Conservation (phyloP, 169 alveolate genomes). For the Plasmodium adleri region DNA sequence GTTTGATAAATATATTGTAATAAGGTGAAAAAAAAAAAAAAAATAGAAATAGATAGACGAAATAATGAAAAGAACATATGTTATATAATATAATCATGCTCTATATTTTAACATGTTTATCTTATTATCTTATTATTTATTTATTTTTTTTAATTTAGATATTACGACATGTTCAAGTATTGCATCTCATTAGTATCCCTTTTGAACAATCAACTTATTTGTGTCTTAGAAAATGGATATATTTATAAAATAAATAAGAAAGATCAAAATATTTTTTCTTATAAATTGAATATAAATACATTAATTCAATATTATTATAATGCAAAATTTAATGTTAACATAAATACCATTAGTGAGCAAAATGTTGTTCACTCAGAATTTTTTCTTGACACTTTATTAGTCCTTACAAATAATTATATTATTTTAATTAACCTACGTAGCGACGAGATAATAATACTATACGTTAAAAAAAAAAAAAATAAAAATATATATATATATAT, state of each 20-base stretch:
- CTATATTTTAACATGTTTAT: background rate
- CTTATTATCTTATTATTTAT: background rate
- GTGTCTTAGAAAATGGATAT: constrained; percentile 11
- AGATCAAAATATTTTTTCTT: background rate
- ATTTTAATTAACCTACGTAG: constrained; percentile 1
- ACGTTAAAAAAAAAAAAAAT: background rate
- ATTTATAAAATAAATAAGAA: background rate
- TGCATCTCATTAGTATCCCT: background rate
- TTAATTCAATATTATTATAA: constrained; percentile 8
- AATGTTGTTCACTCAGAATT: background rate
- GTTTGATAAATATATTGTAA: background rate
- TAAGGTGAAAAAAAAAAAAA: background rate
- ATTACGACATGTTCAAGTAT: background rate
- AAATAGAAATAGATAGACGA: background rate
- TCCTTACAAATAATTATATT: background rate
- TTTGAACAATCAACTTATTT: background rate
- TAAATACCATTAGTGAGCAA: background rate
- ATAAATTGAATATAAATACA: constrained; percentile 7
- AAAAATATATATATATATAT: background rate
- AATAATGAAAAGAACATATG: no score
- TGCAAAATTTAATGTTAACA: background rate
- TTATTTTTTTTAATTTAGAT: background rate
- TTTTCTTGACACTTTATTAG: background rate
- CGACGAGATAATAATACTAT: constrained; percentile 5
- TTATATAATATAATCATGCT: no score